phyloP scores from a whole-genome alignment of 2,329 filamentous ascomycete species.

The Penicillium sclerotigenum region DNA sequence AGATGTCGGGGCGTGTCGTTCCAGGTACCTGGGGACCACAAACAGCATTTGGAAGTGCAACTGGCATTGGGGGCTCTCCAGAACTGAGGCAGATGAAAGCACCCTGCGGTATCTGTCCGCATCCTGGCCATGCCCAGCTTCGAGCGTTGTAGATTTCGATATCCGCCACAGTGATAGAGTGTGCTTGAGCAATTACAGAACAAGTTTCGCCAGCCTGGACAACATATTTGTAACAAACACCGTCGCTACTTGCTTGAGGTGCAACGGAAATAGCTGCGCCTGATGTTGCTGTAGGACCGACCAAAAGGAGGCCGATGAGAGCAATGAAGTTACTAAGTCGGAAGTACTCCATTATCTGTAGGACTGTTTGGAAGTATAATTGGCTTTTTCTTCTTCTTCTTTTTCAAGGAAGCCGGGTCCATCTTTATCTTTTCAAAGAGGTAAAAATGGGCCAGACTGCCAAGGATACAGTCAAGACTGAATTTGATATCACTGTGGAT shows the following conservation, averaged over 20 bases:
- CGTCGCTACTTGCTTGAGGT: background rate
- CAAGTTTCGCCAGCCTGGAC: constrained; percentile 39
- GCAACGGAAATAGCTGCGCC: background rate
- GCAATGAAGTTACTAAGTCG: background rate
- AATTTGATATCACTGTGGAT: no score
- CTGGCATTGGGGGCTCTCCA: constrained; percentile 44
- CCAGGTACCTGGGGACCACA: constrained; percentile 49
- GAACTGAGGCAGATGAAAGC: constrained; percentile 41
- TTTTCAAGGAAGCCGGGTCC: background rate
- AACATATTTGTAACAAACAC: constrained; percentile 36
- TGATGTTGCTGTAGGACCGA: background rate
- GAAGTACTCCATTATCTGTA: background rate
- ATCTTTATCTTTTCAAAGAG: background rate
- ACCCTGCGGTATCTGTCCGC: constrained; percentile 31
- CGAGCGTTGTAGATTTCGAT: constrained; percentile 44
- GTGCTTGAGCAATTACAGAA: constrained; percentile 28
- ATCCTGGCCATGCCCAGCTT: constrained; percentile 47
- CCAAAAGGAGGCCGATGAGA: background rate
- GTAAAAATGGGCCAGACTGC: background rate
- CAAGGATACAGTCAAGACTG: background rate
- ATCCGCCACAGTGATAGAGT: constrained; percentile 39
- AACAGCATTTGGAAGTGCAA: constrained; percentile 36
- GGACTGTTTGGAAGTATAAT: background rate
- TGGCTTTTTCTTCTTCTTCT: background rate
- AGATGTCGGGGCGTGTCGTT: constrained; percentile 33